Evolutionary conservation across 306 rosid species (phyloP).

Genomic region (Astragalus membranaceus): DNA sequence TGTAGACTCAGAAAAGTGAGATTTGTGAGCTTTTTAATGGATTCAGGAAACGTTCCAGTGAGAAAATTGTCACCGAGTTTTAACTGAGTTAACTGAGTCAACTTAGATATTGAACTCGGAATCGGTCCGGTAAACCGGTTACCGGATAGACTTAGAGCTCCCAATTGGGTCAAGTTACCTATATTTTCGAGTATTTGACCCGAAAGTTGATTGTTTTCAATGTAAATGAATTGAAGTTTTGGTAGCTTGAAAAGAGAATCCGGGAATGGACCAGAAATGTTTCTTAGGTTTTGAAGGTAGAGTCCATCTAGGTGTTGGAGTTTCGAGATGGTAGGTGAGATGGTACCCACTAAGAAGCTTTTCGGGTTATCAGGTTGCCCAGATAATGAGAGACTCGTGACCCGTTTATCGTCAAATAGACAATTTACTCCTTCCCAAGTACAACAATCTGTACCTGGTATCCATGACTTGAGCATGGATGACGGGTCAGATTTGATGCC

Average conservation of each 20-base stretch:
- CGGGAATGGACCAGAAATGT: slow-evolving; percentile 67
- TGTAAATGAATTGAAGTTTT: slow-evolving; percentile 33
- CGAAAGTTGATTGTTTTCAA: slow-evolving; percentile 57
- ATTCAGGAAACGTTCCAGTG: slow-evolving; percentile 42
- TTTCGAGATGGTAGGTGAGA: slow-evolving; percentile 60
- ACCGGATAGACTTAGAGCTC: slow-evolving; percentile 30
- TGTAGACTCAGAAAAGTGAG: slow-evolving; percentile 38
- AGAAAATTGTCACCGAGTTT: slow-evolving; percentile 63
- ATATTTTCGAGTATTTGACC: slow-evolving; percentile 53
- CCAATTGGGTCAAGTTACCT: slow-evolving; percentile 34
- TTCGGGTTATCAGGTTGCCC: slow-evolving; percentile 38
- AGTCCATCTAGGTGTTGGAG: slow-evolving; percentile 42
- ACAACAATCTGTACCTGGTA: slow-evolving; percentile 57
- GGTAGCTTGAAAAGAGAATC: slow-evolving; percentile 33
- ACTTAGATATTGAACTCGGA: slow-evolving; percentile 51
- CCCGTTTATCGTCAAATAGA: slow-evolving; percentile 34
- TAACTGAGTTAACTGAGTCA: slow-evolving; percentile 61
- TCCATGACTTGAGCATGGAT: slow-evolving; percentile 53
- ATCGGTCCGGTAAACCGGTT: slow-evolving; percentile 61
- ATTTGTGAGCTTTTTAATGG: slow-evolving; percentile 31
- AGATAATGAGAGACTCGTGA: slow-evolving; percentile 15
- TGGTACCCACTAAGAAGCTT: slow-evolving; percentile 39
- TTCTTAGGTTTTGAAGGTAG: slow-evolving; percentile 45
- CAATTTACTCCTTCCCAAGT: slow-evolving; percentile 55
- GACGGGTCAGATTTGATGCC: slow-evolving; percentile 73